These are phyloP conservation scores for Paecilomyces variotii DNA, from an alignment of 2,329 filamentous ascomycete species.

Conservation along the genomic window DNA sequence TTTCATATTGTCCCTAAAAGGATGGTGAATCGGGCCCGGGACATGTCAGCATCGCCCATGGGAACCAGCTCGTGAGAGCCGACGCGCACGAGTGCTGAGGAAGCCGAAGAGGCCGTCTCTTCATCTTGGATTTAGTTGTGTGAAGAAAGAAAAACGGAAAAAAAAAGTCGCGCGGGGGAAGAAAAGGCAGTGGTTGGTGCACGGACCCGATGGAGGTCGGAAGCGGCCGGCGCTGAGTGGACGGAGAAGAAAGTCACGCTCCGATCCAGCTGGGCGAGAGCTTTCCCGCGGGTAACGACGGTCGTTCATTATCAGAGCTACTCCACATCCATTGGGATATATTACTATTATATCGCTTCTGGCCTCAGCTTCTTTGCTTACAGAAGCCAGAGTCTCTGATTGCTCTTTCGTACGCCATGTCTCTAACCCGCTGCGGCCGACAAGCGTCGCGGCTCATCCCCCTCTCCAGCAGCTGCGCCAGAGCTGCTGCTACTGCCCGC, in stretches of 20 bases:
- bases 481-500: slow-evolving; percentile 13
- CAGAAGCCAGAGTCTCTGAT: neutral
- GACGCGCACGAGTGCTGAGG: slow-evolving; percentile 44
- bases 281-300: slow-evolving; percentile 32
- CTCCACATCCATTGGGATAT: slow-evolving; percentile 4
- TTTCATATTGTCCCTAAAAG: slow-evolving; percentile 53
- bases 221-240: slow-evolving; percentile 2
- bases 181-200: slow-evolving; percentile 11
- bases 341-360: slow-evolving; percentile 9
- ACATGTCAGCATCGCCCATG: slow-evolving; percentile 54
- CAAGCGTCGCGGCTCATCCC: slow-evolving; percentile 24
- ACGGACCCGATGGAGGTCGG: slow-evolving; percentile 7
- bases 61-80: slow-evolving; percentile 43
- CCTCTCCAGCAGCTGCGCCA: slow-evolving; percentile 23
- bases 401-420: slow-evolving; percentile 16
- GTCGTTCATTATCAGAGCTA: slow-evolving; percentile 9
- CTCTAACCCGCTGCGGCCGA: slow-evolving; percentile 29
- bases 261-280: slow-evolving; percentile 7
- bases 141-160: slow-evolving; percentile 30
- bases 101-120: slow-evolving; percentile 57
- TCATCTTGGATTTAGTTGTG: slow-evolving; percentile 76
- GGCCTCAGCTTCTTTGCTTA: neutral
- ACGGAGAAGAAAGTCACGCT: neutral
- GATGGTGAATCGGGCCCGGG: slow-evolving; percentile 57
- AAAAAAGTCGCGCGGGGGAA: slow-evolving; percentile 10